Percentiles rank a stretch among this genome's conserved stretches.
These are phyloP conservation scores for Arachnopeziza araneosa DNA, from an alignment of 2,329 filamentous ascomycete species.

Conservation along the genomic window DNA sequence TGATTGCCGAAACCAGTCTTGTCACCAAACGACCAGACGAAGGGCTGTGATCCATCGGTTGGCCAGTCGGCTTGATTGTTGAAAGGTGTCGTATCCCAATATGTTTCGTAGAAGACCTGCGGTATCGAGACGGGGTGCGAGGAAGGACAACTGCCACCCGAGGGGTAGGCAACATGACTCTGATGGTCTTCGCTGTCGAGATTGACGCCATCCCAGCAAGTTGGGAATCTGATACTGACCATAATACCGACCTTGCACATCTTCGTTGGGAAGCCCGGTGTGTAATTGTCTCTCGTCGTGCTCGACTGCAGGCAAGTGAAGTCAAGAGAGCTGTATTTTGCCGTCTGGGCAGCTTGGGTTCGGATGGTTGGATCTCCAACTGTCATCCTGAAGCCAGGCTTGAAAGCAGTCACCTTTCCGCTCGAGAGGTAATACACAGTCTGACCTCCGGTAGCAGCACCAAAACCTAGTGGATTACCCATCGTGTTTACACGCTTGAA, in stretches of 20 bases:
- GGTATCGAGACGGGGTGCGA: conserved; percentile 40
- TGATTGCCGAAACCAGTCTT: conserved; percentile 41
- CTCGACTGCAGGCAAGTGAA: conserved; percentile 15
- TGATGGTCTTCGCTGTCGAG: not conserved
- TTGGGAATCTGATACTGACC: conserved; percentile 26
- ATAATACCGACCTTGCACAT: conserved; percentile 29
- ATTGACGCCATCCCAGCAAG: conserved; percentile 12
- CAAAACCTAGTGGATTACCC: conserved; percentile 29
- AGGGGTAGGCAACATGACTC: conserved; percentile 3
- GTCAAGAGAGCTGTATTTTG: not conserved
- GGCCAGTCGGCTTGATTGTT: conserved; percentile 39
- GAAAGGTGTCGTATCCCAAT: conserved; percentile 39
- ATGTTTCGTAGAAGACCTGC: conserved; percentile 44
- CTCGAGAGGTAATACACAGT: conserved; percentile 32
- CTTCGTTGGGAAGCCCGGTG: not conserved
- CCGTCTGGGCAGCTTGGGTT: conserved; percentile 10
- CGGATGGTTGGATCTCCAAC: conserved; percentile 34
- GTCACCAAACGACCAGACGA: conserved; percentile 38
- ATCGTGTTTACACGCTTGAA: not conserved
- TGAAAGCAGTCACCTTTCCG: conserved; percentile 37
- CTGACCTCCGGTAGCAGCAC: conserved; percentile 31
- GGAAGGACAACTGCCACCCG: conserved; percentile 1
- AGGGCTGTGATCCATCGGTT: conserved; percentile 38
- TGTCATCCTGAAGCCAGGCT: conserved; percentile 40
- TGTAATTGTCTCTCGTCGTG: not conserved